Evolutionary conservation across 345 rosid genomes (phyloP), one percentile per base, ranked within the genome.

Genomic region (Punica granatum): DNA sequence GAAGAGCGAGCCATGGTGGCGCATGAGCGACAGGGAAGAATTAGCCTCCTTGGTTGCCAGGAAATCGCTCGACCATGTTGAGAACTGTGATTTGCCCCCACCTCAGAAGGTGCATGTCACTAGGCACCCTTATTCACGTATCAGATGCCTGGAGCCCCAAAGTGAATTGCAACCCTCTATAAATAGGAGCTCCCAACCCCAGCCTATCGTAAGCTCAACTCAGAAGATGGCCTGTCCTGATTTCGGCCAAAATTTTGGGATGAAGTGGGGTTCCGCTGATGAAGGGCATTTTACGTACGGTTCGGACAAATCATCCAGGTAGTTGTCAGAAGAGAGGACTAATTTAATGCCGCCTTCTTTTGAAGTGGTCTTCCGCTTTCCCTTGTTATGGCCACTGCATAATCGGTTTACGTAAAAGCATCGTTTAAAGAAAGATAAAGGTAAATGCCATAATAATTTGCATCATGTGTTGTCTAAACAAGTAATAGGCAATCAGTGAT

Each of bases 61-160:
- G 64, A 89, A 76, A 73, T 90, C 96, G 15, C 79, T 83, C 0
- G 85, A 83, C 65, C 81, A 65, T 69, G 71, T 93, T 34, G 92
- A 79, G 74, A 93, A 90, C 68, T 90, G 96, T 71, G 98, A 90
- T 74, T 86, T 93, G 35, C 98, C 97, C 64, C 87, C 90, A 7
- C 92, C 95, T 7, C 92, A 83, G 79, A 89, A 87, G 78, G 51
- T 76, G 73, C 82, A 79, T 13, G 23, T 75, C 26, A 73, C 80
- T 75, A 81, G 74, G 70, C 72, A 67, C 72, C 73, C 85, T n/a
- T 74, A 64, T 66, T 74, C 73, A 15, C 69, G 73, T 72, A 67
- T 82, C 28, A 72, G 67, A 7, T 32, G 76, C 76, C 80, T 75
- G 34, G 73, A 77, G 60, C 62, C 66, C 68, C 66, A 39, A 10